Base-by-base conservation (phyloP, 352 stramenopile species). In the Pythium rhizo-oryzae region DNA sequence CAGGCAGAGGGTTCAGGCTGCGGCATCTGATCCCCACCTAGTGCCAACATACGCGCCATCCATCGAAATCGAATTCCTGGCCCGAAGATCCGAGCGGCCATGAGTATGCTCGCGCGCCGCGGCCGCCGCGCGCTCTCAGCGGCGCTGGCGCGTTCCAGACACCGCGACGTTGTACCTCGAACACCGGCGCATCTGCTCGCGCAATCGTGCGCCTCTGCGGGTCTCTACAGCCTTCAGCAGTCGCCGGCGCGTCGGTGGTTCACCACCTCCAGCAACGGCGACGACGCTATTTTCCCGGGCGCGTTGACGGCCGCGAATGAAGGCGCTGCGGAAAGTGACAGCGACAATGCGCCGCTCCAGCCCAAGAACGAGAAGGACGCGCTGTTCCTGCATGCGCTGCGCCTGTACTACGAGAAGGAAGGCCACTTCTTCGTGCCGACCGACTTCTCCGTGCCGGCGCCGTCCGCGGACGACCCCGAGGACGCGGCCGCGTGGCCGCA, bases 401-500 rank as follows among this genome's bases (percentile, higher is more conserved):
- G 80, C 53, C 56, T 70, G 12, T 91, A 80, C 67, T 74, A 85
- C 61, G 70, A 76, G 43, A 65, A 73, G 0, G 74, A 93, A 49
- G 85, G 85, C n/a, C 81, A 93, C 62, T 93, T 91, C 69, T 84
- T 78, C 1, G 85, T 93, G n/a, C 80, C 81, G 3, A 70, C 61
- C 33, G 72, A 86, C 39, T 92, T 89, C 54, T 66, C 87, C 7
- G 77, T 92, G 24, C 82, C 84, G 1, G 62, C 25, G 11, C 56
- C 68, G 24, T 44, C 37, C 2, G 25, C 12, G 3, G 18, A n/a
- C n/a, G 44, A 70, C 18, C 25, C n/a, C 2, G 60, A 64, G 1
- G 18, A 62, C 24, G 43, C 41, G 41, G 13, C 59, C 35, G 39
- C 44, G 25, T 93, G 85, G 85, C 82, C 85, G 0, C 23, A 71